Conservation (phyloP, 768 basidiomycete genomes). For the Trametes cubensis region DNA sequence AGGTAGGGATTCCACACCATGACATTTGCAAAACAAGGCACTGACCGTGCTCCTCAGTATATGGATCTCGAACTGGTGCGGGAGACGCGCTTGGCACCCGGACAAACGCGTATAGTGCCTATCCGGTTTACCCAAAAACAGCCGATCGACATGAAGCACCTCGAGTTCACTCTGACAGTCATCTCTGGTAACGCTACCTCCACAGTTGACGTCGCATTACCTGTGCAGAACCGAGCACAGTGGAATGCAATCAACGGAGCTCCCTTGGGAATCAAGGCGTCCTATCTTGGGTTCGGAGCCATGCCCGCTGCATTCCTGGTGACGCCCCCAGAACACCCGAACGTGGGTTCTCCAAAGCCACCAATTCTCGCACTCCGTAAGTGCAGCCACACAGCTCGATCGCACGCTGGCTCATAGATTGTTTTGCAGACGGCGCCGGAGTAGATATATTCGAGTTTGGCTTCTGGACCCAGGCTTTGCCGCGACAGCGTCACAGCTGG, state of each 20-base stretch:
- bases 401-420: neutral
- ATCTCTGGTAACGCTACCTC: slow-evolving; percentile 22
- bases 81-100: slow-evolving; percentile 52
- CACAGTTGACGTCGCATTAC: slow-evolving; percentile 42
- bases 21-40: neutral
- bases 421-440: slow-evolving; percentile 78
- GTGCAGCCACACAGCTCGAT: slow-evolving; percentile 18
- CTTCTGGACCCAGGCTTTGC: slow-evolving; percentile 69
- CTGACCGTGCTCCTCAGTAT: slow-evolving; percentile 1
- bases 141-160: slow-evolving; percentile 39
- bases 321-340: slow-evolving; percentile 53
- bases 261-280: slow-evolving; percentile 46
- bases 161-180: slow-evolving; percentile 46
- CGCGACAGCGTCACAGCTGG: slow-evolving; percentile 67
- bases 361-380: slow-evolving; percentile 69
- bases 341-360: slow-evolving; percentile 38
- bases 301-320: slow-evolving; percentile 61
- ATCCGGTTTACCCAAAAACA: slow-evolving; percentile 47
- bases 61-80: slow-evolving; percentile 26
- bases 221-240: slow-evolving; percentile 46
- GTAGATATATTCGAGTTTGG: slow-evolving; percentile 60
- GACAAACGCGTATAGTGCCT: slow-evolving; percentile 65
- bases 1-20: slow-evolving; percentile 18
- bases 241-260: slow-evolving; percentile 43
- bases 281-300: slow-evolving; percentile 58